These are phyloP conservation scores for Albophoma yamanashiensis DNA, from an alignment of 2,329 filamentous ascomycete genomes.

Conservation along the genomic window DNA sequence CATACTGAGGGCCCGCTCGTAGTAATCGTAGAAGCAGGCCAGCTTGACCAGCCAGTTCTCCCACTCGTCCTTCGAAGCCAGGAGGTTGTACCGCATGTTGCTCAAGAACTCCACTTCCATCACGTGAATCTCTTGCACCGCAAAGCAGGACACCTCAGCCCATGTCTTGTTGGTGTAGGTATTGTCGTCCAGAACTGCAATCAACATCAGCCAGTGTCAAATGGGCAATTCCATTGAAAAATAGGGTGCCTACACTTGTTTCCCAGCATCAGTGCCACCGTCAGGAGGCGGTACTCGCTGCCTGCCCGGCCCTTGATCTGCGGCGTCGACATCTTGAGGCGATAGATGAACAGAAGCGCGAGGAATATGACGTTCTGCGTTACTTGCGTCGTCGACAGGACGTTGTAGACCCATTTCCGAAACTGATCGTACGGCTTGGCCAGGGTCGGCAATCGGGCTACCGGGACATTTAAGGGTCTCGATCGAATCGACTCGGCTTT, in stretches of 20 bases:
- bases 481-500: constrained; percentile 54
- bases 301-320: constrained; percentile 82
- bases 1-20: constrained; percentile 52
- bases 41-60: constrained; percentile 76
- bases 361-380: constrained; percentile 90
- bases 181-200: constrained; percentile 81
- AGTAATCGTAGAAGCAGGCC: constrained; percentile 73
- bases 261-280: constrained; percentile 91
- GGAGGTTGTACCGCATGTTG: constrained; percentile 92
- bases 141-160: constrained; percentile 93
- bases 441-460: constrained; percentile 52
- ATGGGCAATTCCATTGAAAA: background rate
- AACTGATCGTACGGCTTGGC: constrained; percentile 73
- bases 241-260: constrained; percentile 70
- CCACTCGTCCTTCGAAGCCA: constrained; percentile 82
- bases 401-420: constrained; percentile 85
- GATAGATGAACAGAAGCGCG: constrained; percentile 84
- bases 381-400: constrained; percentile 89
- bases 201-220: constrained; percentile 9
- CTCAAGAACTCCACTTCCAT: constrained; percentile 99
- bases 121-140: constrained; percentile 89
- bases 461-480: constrained; percentile 23
- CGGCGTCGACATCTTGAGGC: constrained; percentile 82
- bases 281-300: constrained; percentile 86
- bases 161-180: constrained; percentile 99